Evolutionary conservation across 1,139 yeast species (phyloP), one percentile per base, ranked within the genome.

Genomic region (Yamadazyma pseudoaaseri): DNA sequence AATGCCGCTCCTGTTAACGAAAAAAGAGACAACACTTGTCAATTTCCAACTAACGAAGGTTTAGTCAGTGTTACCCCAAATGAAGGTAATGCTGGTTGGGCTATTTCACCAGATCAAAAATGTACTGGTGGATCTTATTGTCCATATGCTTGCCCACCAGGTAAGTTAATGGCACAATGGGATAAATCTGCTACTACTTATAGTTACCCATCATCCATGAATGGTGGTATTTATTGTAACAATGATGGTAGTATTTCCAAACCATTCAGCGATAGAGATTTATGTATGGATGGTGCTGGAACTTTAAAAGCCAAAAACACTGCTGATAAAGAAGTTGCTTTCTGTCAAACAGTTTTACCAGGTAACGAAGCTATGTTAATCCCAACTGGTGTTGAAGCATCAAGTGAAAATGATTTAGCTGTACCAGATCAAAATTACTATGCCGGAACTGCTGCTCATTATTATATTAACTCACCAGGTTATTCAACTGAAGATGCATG

Each of bases 281-380:
- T 78, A 63, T 87, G 96, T 63, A 72, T 73, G 43, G 80, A 81
- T 41, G 96, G 96, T 37, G 73, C 76, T 42, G 92, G 89, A 23
- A 76, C 90, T 13, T 79, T 86, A 18, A 50, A 61, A 21, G 95
- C 79, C 26, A 52, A 66, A 39, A 86, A 85, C 65, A 51, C 55
- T 16, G 74, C 76, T 10, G 64, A 66, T 30, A 62, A 67, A 28
- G 65, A 74, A 40, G 87, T 86, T 43, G 89, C 96, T 8, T 80
- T 87, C 60, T 87, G 96, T 60, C 96, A 89, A 65, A 87, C 96
- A 3, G 96, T 87, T 10, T 70, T 87, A 40, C 96, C 96, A 15
- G 96, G 96, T 41, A 84, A 86, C 57, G 96, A 87, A 63, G 95
- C 87, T 49, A 87, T 87, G 96, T 69, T 86, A 56, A 86, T 87